Evolutionary conservation across 106 monocot species (phyloP).

Genomic region (Apostasia ramifera): DNA sequence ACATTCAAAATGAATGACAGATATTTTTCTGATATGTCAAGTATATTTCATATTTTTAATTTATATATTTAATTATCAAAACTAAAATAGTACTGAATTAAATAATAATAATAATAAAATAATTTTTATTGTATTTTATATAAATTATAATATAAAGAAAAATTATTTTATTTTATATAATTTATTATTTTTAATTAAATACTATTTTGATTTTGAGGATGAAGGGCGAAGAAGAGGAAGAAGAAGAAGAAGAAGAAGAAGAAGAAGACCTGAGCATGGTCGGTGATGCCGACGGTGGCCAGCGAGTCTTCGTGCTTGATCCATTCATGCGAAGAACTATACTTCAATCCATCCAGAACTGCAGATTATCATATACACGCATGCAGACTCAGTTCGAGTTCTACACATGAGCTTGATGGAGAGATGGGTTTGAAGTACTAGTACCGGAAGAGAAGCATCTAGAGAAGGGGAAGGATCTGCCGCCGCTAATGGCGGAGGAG

Average conservation of each 20-base stretch:
- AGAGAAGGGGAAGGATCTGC: constrained; percentile 36
- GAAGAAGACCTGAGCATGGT: constrained; percentile 79
- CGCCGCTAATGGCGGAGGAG: neutral
- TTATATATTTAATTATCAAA: too few species aligned
- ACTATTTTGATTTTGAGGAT: too few species aligned
- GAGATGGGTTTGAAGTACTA: neutral
- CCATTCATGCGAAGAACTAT: constrained; percentile 80
- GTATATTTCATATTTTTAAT: too few species aligned
- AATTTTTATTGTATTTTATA: too few species aligned
- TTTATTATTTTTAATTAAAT: neutral
- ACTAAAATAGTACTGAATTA: too few species aligned
- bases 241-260: neutral
- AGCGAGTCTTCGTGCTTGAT: constrained; percentile 87
- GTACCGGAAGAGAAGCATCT: constrained; percentile 78
- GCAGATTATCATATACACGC: neutral
- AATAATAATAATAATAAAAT: too few species aligned
- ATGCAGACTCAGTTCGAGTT: neutral
- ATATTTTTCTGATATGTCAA: too few species aligned
- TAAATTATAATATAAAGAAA: too few species aligned
- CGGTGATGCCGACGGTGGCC: constrained; percentile 90
- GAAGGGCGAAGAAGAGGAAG: neutral
- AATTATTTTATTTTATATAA: too few species aligned
- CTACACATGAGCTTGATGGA: too few species aligned
- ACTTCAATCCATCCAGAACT: constrained; percentile 86
- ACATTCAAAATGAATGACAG: too few species aligned